Evolutionary conservation across 352 stramenopile species (phyloP), one percentile per base, ranked within the genome.

Genomic region (Pythium monospermum): DNA sequence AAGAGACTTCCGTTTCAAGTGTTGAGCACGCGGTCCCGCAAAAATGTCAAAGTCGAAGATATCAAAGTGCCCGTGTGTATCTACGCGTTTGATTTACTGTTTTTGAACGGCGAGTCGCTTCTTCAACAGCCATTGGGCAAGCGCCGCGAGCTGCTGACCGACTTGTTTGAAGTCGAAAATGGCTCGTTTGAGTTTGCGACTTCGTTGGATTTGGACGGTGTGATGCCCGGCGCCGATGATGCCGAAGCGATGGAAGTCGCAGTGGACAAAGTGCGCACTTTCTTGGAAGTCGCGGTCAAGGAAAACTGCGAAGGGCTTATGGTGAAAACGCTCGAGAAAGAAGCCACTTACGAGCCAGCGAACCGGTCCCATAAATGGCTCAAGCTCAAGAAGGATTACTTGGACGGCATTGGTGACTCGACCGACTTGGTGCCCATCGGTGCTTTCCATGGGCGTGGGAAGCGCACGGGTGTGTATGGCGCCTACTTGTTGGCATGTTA

Each of bases 381-480:
- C 37, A 99, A 99, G 66, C 83, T 99, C 6, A 99, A 99, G 73
- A 99, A 99, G 66, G 97, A 99, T 71, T 99, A 99, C 55, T 67
- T 99, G 1, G 95, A 98, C 22, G 96, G 95, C 19, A 91, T 98
- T 36, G 96, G 94, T 7, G 97, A 99, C 68, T 98, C 95, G 10
- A 87, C 98, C 2, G 97, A 99, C 67, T 72, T 99, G 19, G 97
- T 99, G 25, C 96, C 96, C 2, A 93, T 99, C 39, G 97, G 96
- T n/a, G 97, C 95, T 10, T 99, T 98, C 72, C 81, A 98, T 50
- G 97, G 97, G 4, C 73, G 80, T 6, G 87, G 96, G 37, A 99
- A 99, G 62, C 81, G 95, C 32, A 98, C 94, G 6, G 97, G 96
- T 22, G 85, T 96, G 7, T 99, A 98, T 49, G 97, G 97, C 5